Percentiles rank a stretch among this genome's conserved stretches.
These are phyloP conservation scores for Hanseniaspora clermontiae DNA, from an alignment of 805 yeast genomes.

Conservation along the genomic window DNA sequence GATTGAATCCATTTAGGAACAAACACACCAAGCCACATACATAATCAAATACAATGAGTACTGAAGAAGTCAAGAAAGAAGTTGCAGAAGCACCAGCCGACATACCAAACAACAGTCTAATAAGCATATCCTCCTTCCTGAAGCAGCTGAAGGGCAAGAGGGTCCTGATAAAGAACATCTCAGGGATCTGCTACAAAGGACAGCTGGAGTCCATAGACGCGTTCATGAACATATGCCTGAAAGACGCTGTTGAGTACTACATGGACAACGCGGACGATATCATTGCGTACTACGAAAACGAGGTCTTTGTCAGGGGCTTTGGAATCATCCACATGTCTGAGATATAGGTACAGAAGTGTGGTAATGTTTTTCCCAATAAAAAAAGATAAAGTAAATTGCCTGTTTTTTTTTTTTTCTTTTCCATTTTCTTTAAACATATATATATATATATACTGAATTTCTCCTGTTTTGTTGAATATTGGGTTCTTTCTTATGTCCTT, in stretches of 20 bases:
- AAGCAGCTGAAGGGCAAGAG: constrained; percentile 64
- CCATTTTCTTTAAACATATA: background rate
- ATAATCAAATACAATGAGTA: background rate
- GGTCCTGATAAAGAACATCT: constrained; percentile 71
- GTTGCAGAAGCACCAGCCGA: background rate
- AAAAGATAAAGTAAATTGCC: background rate
- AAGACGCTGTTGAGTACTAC: constrained; percentile 52
- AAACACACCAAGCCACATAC: background rate
- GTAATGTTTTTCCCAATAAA: too few relatives aligned
- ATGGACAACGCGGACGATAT: constrained; percentile 25
- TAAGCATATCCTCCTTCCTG: constrained; percentile 67
- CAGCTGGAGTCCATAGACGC: constrained; percentile 83
- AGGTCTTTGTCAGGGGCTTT: constrained; percentile 29
- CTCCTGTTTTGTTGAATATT: too few relatives aligned
- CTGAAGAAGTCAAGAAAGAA: background rate
- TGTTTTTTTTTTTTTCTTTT: too few relatives aligned
- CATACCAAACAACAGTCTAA: constrained; percentile 13
- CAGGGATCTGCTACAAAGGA: constrained; percentile 78
- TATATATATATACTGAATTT: too few relatives aligned
- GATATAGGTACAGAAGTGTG: background rate
- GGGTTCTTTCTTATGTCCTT: too few relatives aligned
- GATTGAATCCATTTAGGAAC: too few relatives aligned
- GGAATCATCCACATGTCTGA: constrained; percentile 30
- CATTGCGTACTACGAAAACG: constrained; percentile 24
- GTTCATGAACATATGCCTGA: constrained; percentile 86